Conservation (phyloP, 345 rosid species). For the Triadica sebifera region DNA sequence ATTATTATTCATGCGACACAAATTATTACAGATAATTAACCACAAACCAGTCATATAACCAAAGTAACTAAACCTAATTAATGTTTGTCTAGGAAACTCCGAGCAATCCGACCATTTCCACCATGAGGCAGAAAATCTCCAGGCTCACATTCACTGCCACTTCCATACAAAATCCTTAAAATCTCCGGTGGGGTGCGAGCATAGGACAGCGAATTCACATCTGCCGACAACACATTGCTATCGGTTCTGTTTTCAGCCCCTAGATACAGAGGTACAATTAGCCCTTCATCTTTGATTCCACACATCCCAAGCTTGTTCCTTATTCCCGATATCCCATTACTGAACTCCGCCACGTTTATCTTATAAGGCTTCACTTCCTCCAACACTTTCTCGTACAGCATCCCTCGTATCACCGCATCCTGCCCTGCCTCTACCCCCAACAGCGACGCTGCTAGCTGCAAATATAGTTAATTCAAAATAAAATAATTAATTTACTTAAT, state of each 20-base stretch:
- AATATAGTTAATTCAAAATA: too few species aligned
- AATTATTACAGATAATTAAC: too few species aligned
- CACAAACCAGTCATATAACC: too few species aligned
- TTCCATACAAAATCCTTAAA: constrained; percentile 35
- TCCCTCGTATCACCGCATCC: constrained; percentile 58
- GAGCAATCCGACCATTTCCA: constrained; percentile 44
- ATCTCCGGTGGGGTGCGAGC: constrained; percentile 40
- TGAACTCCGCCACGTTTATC: constrained; percentile 41
- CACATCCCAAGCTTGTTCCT: constrained; percentile 40
- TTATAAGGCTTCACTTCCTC: constrained; percentile 35
- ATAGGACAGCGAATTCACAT: constrained; percentile 30
- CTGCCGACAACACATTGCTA: constrained; percentile 40
- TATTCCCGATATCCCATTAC: constrained; percentile 27
- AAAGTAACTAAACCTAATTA: background rate
- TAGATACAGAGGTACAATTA: constrained; percentile 32
- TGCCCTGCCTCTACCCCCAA: constrained; percentile 69
- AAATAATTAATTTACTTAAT: too few species aligned
- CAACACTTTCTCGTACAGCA: constrained; percentile 41
- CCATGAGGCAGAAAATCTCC: constrained; percentile 38
- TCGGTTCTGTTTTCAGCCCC: constrained; percentile 43
- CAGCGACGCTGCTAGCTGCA: constrained; percentile 56
- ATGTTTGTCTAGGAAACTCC: constrained; percentile 8
- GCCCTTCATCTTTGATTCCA: constrained; percentile 57
- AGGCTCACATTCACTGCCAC: constrained; percentile 22
- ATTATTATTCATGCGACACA: too few species aligned